Evolutionary conservation across 225 moss, liverwort and hornwort species (phyloP).

Genomic region (Neckera pumila): DNA sequence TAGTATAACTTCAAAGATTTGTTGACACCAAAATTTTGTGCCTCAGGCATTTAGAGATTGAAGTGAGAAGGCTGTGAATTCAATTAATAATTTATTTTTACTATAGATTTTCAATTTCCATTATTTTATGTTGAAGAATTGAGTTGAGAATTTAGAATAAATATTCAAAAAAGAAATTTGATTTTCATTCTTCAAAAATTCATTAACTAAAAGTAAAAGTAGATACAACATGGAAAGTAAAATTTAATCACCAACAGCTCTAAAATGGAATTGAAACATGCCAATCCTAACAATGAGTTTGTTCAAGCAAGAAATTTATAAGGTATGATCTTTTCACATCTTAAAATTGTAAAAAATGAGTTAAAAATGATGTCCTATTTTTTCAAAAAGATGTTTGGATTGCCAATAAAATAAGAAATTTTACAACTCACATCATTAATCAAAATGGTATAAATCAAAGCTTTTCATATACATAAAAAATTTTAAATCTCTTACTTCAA

Average conservation of each 20-base stretch:
- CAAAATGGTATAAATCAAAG: neutral
- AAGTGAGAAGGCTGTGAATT: too few species aligned
- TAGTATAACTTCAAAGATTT: too few species aligned
- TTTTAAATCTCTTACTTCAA: neutral
- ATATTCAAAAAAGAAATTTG: too few species aligned
- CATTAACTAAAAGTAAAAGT: too few species aligned
- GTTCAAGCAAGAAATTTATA: neutral
- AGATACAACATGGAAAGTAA: neutral
- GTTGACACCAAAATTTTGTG: too few species aligned
- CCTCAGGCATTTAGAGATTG: too few species aligned
- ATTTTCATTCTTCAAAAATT: too few species aligned
- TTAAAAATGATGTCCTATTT: neutral
- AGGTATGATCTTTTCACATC: neutral
- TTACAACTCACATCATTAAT: neutral
- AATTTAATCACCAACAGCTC: neutral
- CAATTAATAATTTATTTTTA: too few species aligned
- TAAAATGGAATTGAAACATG: too few species aligned
- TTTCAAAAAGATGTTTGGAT: neutral
- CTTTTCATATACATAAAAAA: fast-evolving
- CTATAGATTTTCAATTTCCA: neutral
- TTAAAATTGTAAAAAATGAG: neutral
- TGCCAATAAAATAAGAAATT: neutral
- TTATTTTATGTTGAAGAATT: neutral
- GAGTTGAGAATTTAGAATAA: neutral
- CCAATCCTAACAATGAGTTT: neutral